These are phyloP conservation scores for Fusarium camptoceras DNA, from an alignment of 2,329 filamentous ascomycete genomes.

Conservation along the genomic window DNA sequence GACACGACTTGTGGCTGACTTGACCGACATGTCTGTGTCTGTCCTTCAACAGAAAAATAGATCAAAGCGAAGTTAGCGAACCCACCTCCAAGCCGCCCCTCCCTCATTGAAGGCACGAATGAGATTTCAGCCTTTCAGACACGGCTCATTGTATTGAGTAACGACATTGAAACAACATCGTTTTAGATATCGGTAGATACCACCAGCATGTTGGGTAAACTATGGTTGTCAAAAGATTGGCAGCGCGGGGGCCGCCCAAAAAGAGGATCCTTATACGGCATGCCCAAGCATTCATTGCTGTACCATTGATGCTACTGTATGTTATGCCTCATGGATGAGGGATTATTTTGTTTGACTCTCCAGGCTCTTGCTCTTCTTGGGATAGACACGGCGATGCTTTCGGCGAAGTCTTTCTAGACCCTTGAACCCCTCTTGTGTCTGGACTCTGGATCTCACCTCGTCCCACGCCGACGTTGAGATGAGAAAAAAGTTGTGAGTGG, in stretches of 20 bases:
- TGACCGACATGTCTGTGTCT: slow-evolving; percentile 29
- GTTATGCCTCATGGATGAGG: slow-evolving; percentile 35
- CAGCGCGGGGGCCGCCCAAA: slow-evolving; percentile 30
- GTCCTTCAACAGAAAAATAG: slow-evolving; percentile 35
- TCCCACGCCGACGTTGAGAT: slow-evolving; percentile 19
- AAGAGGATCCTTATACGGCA: slow-evolving; percentile 16
- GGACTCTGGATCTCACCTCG: slow-evolving; percentile 25
- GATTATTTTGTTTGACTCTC: slow-evolving; percentile 36
- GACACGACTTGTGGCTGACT: slow-evolving; percentile 30
- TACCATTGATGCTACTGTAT: neutral
- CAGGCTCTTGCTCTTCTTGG: slow-evolving; percentile 37
- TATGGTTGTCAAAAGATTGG: slow-evolving; percentile 15
- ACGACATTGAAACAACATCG: slow-evolving; percentile 32
- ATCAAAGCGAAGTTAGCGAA: slow-evolving; percentile 18
- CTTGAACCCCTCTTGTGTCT: slow-evolving; percentile 38
- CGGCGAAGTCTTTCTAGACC: slow-evolving; percentile 32
- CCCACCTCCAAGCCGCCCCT: slow-evolving; percentile 34
- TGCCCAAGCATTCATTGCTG: neutral
- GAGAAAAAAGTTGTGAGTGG: slow-evolving; percentile 27
- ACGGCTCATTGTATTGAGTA: slow-evolving; percentile 42
- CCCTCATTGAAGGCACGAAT: slow-evolving; percentile 33
- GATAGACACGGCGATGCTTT: slow-evolving; percentile 41
- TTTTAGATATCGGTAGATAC: slow-evolving; percentile 39
- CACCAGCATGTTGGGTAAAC: slow-evolving; percentile 34
- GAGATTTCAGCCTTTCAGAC: slow-evolving; percentile 34